These are phyloP conservation scores for Metschnikowia reukaufii DNA, from an alignment of 805 yeast genomes.

Conservation along the genomic window DNA sequence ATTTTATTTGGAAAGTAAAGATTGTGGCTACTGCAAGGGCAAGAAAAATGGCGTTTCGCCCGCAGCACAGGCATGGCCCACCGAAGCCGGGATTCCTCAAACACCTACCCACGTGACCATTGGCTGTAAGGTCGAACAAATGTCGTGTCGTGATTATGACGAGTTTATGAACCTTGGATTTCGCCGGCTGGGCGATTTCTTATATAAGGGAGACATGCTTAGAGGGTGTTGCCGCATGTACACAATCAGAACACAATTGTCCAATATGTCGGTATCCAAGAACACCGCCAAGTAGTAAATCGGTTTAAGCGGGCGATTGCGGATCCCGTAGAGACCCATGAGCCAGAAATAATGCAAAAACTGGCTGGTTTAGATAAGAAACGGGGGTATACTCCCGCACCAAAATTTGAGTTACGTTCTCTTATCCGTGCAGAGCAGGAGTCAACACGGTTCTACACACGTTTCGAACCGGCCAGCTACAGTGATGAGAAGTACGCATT, in stretches of 20 bases:
- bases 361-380: constrained; percentile 2
- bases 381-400: not conserved
- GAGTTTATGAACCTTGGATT: constrained; percentile 68
- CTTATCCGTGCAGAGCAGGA: constrained; percentile 43
- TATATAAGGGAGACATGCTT: constrained; percentile 64
- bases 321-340: constrained; percentile 6
- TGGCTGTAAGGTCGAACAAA: constrained; percentile 43
- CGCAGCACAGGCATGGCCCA: constrained; percentile 15
- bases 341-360: not conserved
- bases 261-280: constrained; percentile 51
- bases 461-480: constrained; percentile 52
- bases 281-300: constrained; percentile 64
- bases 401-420: constrained; percentile 27
- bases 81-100: constrained; percentile 24
- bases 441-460: constrained; percentile 38
- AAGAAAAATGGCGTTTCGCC: constrained; percentile 31
- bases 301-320: constrained; percentile 49
- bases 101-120: constrained; percentile 27
- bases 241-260: constrained; percentile 65
- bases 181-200: constrained; percentile 72
- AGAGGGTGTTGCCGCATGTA: constrained; percentile 77
- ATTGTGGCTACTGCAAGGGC: constrained; percentile 78
- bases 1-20: constrained; percentile 40
- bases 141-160: constrained; percentile 59
- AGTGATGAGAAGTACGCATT: constrained; percentile 60